Conservation (phyloP, 179 eudicot species). For the Monotropa hypopitys region DNA sequence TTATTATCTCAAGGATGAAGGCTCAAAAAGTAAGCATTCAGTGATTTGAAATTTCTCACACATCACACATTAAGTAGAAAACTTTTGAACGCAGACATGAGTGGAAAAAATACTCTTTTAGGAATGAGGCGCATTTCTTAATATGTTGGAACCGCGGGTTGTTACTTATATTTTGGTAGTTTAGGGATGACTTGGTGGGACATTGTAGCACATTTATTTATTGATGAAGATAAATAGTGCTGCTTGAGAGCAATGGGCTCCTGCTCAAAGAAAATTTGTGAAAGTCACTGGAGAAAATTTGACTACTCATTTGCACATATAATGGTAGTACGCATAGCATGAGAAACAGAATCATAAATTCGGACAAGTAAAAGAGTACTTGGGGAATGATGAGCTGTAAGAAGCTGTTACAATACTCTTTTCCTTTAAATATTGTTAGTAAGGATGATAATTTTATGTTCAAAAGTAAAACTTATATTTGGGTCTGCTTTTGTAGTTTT, state of each 20-base stretch:
- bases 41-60: not conserved
- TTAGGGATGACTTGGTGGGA: not conserved
- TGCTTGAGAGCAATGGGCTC: not conserved
- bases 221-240: not conserved
- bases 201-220: not conserved
- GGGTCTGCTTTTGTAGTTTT: not conserved
- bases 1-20: constrained; percentile 10
- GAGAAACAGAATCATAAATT: not conserved
- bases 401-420: not conserved
- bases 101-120: not conserved
- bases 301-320: not conserved
- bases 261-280: not conserved
- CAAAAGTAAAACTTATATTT: not conserved
- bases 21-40: constrained; percentile 6
- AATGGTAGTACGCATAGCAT: not conserved
- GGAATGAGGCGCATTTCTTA: not conserved
- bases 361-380: not conserved
- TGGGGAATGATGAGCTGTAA: not conserved
- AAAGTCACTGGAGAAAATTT: not conserved
- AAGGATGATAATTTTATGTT: not conserved
- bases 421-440: not conserved
- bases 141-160: not conserved
- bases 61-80: not conserved
- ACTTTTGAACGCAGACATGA: not conserved
- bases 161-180: not conserved